Evolutionary conservation across 2,329 filamentous ascomycete species (phyloP), one percentile per base, ranked within the genome.

Genomic region (Aureobasidium sp.): DNA sequence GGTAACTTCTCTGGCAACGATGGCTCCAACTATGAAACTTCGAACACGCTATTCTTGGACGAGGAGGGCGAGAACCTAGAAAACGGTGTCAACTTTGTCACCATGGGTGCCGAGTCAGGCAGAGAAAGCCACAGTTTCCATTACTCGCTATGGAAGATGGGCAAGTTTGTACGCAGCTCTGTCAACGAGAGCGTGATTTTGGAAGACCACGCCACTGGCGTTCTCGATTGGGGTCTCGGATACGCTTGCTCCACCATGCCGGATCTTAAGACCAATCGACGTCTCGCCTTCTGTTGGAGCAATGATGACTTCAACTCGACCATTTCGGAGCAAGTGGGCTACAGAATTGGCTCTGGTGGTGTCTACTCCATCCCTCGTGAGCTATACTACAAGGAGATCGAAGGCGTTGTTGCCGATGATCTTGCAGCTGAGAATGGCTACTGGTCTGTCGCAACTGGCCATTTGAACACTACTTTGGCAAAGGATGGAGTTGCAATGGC

Each of bases 281-380:
- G 60, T 39, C 39, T 62, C 12, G 49, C 27, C 2, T 62, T 55
- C 49, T 55, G 60, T 27, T 62, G 60, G 60, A 62, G 47, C 25
- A 42, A 62, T 15, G 60, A 62, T 22, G 60, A 62, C 29, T 56
- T 56, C 49, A 62, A 62, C 49, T 12, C 48, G 8, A 62, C 49
- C 62, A 57, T 44, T 27, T 31, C 53, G 2, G 36, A 51, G 17
- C 29, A 39, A 34, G 41, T 49, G 5, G 36, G 47, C 4, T 61
- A 51, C 36, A 49, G 31, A 25, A 31, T 61, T 25, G 45, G 47
- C 12, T 34, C 44, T 20, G 25, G 29, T n/a, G 57, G 57, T 22
- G 57, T 45, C 1, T 49, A 49, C 47, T 52, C 45, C n/a, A 39
- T 61, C n/a, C 57, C 57, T 42, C 57, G 57, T 25, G 57, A 61